phyloP scores from a whole-genome alignment of 2,329 filamentous ascomycete genomes.

The Beauveria sp. region DNA sequence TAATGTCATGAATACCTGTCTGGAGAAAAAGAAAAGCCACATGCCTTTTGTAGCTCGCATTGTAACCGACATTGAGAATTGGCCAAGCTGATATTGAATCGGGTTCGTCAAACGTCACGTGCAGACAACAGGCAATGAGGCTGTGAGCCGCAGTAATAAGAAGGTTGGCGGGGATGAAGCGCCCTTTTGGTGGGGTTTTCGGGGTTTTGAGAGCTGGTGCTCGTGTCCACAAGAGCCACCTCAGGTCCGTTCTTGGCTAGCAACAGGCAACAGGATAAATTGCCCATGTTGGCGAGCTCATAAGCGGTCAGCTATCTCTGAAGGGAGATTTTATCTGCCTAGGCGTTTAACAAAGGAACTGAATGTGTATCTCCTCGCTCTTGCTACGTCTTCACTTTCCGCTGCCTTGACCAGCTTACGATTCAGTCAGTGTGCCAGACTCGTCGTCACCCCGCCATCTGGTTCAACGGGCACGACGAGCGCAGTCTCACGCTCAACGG shows the following conservation, averaged over 20 bases:
- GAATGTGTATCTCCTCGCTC: neutral
- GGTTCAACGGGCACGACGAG: neutral
- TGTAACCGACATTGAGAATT: neutral
- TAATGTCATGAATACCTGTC: neutral
- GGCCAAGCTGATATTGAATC: no score
- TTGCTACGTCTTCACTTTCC: neutral
- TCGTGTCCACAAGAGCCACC: neutral
- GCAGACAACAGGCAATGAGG: neutral
- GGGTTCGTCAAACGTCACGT: neutral
- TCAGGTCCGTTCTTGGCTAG: neutral
- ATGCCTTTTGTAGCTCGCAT: neutral
- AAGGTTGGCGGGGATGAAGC: slow-evolving; percentile 2
- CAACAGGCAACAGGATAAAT: slow-evolving; percentile 11
- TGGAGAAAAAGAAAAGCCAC: no score
- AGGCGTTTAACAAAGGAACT: neutral
- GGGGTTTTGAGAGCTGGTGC: neutral
- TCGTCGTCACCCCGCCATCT: slow-evolving; percentile 5
- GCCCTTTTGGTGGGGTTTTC: neutral
- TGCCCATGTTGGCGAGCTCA: neutral
- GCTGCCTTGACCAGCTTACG: neutral
- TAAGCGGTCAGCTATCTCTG: neutral
- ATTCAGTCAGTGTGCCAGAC: neutral
- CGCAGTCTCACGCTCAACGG: neutral
- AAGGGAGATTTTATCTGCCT: neutral
- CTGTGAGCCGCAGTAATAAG: neutral